Percentiles rank a stretch among this genome's conserved stretches.
Evolutionary conservation across 192 early-diverging fungal genomes (phyloP).

Genomic region (Umbelopsis isabellina): DNA sequence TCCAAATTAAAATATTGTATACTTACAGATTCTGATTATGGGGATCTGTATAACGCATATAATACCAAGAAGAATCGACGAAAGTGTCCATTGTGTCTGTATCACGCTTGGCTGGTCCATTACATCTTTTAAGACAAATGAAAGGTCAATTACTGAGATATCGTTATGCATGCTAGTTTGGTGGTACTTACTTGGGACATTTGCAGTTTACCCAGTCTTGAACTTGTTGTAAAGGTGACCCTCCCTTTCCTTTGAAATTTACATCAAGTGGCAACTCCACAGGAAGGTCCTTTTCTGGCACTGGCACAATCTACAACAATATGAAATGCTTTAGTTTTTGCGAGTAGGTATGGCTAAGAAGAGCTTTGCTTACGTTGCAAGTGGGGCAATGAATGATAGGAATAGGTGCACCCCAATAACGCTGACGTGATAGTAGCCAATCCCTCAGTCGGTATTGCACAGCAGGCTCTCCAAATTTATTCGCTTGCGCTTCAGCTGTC

Average conservation of each 20-base stretch:
- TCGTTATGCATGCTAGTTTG: not conserved
- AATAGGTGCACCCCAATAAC: constrained; percentile 97
- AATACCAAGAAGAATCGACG: constrained; percentile 98
- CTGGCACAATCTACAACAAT: constrained; percentile 67
- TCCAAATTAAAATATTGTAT: not conserved
- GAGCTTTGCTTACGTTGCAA: constrained; percentile 62
- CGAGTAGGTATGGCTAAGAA: constrained; percentile 14
- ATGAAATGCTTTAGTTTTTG: not conserved
- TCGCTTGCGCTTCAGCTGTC: constrained; percentile 46
- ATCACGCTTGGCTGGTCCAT: constrained; percentile 73
- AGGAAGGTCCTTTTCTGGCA: constrained; percentile 80
- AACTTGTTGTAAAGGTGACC: constrained; percentile 66
- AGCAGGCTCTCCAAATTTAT: constrained; percentile 49
- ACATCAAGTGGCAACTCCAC: constrained; percentile 68
- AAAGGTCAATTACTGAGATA: not conserved
- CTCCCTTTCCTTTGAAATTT: constrained; percentile 64
- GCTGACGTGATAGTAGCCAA: constrained; percentile 94
- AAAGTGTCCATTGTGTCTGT: constrained; percentile 98
- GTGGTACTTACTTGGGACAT: constrained; percentile 68
- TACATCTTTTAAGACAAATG: constrained; percentile 55
- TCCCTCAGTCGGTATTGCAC: constrained; percentile 83
- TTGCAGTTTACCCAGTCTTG: constrained; percentile 73
- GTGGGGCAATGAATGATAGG: constrained; percentile 86
- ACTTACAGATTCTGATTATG: constrained; percentile 59
- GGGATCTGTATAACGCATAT: constrained; percentile 82